phyloP scores from a whole-genome alignment of 257 asterid genomes.

The Gardenia jasminoides region DNA sequence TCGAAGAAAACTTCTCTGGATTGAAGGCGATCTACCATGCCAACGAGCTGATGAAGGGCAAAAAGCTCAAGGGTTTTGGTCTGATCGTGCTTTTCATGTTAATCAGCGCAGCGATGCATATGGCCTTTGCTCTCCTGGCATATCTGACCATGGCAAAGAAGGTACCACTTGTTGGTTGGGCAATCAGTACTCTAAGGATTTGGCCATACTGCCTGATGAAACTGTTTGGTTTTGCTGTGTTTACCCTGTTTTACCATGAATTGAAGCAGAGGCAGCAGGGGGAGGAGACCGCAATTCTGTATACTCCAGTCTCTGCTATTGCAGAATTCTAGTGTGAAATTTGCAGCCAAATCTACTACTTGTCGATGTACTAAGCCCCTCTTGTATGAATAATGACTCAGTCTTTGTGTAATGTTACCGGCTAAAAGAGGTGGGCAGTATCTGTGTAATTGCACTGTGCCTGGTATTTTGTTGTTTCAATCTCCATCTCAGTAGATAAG shows the following conservation, averaged over 20 bases:
- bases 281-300: conserved; percentile 1
- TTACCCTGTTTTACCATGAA: conserved; percentile 17
- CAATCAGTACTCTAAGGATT: not conserved
- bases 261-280: not conserved
- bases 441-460: too few species aligned
- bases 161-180: not conserved
- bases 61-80: conserved; percentile 2
- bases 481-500: too few species aligned
- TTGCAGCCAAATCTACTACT: too few species aligned
- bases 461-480: too few species aligned
- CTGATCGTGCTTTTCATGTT: conserved; percentile 5
- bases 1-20: conserved; percentile 14
- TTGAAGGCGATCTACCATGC: conserved; percentile 15
- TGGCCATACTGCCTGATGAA: conserved; percentile 14
- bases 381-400: too few species aligned
- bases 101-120: not conserved
- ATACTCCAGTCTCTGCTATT: not conserved
- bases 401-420: too few species aligned
- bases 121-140: not conserved
- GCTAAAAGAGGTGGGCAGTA: too few species aligned
- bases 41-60: conserved; percentile 18
- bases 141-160: not conserved
- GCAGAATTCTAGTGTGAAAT: conserved; percentile 4
- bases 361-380: too few species aligned
- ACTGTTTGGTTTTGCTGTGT: conserved; percentile 2